A percentile compares a stretch with the other conserved stretches of the same genome.
These are phyloP conservation scores for Fennellomyces sp. DNA, from an alignment of 371 early-diverging fungal species.

Conservation along the genomic window DNA sequence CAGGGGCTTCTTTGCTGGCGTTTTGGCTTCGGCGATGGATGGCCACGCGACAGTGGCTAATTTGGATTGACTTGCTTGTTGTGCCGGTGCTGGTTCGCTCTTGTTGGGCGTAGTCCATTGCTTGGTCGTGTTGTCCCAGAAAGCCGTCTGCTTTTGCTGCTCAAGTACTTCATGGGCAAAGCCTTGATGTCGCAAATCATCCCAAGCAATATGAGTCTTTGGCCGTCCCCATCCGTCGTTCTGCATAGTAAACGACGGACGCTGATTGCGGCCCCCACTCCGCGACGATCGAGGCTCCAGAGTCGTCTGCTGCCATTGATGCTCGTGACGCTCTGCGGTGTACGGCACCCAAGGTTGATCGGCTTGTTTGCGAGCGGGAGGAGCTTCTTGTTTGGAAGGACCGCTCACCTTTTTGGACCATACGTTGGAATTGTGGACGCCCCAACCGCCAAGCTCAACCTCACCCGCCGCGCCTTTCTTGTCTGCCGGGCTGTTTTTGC, in stretches of 20 bases:
- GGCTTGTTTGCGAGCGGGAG: neutral
- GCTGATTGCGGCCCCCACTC: neutral
- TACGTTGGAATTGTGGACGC: neutral
- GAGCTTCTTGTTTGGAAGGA: neutral
- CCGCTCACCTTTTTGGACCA: slow-evolving; percentile 10
- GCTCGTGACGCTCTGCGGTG: slow-evolving; percentile 1
- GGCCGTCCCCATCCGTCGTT: slow-evolving; percentile 46
- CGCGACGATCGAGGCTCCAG: neutral
- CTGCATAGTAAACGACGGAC: slow-evolving; percentile 3
- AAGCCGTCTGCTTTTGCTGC: slow-evolving; percentile 34
- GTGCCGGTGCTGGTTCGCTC: neutral
- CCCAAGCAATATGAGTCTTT: slow-evolving; percentile 29
- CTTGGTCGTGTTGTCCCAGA: slow-evolving; percentile 22
- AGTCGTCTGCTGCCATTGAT: slow-evolving; percentile 14
- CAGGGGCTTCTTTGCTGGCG: neutral
- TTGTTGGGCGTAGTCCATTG: too few species aligned
- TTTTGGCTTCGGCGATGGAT: neutral
- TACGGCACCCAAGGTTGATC: slow-evolving; percentile 16
- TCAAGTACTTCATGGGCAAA: slow-evolving; percentile 38
- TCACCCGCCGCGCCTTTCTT: neutral
- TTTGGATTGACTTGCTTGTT: neutral
- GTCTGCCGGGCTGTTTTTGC: neutral
- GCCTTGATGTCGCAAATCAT: slow-evolving; percentile 37
- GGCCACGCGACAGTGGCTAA: neutral
- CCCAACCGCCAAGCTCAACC: slow-evolving; percentile 34